Base-by-base conservation (phyloP, 1,284 basidiomycete species). In the Paramarasmius palmivorus region DNA sequence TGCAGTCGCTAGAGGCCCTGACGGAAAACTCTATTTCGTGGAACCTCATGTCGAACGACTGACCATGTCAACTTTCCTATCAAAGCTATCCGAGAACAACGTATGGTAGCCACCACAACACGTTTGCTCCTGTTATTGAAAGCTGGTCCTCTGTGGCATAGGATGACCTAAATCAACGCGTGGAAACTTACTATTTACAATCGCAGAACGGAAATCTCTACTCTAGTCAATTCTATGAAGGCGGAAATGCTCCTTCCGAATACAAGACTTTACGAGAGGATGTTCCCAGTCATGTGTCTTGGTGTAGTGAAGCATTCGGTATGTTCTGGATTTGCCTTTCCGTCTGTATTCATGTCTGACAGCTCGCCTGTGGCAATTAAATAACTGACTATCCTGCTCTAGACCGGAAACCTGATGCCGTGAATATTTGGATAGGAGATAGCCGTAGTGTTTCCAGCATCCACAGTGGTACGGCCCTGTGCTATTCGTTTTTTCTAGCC, bases 141-240 rank as follows among this genome's bases (percentile, higher is more conserved):
- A 14, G 40, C 32, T 47, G 49, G 51, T 37, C 20, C 36, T 10
- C n/a, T 49, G n/a, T 50, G 58, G 40, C 55, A 17, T 19, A 42
- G 20, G 37, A 17, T 12, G 32, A 15, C 15, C 20, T 25, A 3
- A 42, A 15, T 44, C 52, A 7, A 55, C 62, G 17, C 15, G 1
- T 26, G 25, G 81, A 89, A 50, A 77, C 86, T 3, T 72, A 77
- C 56, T 96, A 95, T 68, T 75, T 96, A 5, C 94, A 96, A 67
- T 92, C 89, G 1, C 94, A 96, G 68, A 93, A 96, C 67, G 93
- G 93, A 9, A 96, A 96, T 67, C 62, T 96, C 29, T 91, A 83
- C 61, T 77, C 81, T 1, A 70, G 64, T 54, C 62, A 64, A 39
- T 76, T 74, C 60, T 82, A 79, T 56, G 63, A 68, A 17, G 59